These are phyloP conservation scores for Endocalyx cinctus DNA, from an alignment of 2,329 filamentous ascomycete genomes.

Conservation along the genomic window DNA sequence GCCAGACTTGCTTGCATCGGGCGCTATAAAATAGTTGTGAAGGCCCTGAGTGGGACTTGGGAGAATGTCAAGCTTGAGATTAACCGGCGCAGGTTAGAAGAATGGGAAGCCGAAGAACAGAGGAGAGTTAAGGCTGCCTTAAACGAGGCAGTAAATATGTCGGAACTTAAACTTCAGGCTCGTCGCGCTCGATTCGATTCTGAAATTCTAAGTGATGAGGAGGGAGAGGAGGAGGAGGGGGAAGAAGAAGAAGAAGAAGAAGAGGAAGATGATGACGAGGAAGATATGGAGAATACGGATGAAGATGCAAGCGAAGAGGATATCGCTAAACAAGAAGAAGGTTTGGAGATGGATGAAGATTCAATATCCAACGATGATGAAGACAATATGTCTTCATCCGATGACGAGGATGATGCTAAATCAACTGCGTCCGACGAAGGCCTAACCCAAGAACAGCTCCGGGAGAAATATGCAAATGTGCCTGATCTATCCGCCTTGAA, in stretches of 20 bases:
- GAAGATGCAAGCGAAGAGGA: constrained; percentile 31
- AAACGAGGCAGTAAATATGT: constrained; percentile 69
- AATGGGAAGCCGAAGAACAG: constrained; percentile 63
- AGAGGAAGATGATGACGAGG: constrained; percentile 42
- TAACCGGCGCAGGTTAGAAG: constrained; percentile 53
- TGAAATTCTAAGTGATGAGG: constrained; percentile 40
- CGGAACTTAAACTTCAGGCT: constrained; percentile 63
- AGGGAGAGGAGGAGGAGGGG: constrained; percentile 29
- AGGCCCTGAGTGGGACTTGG: constrained; percentile 52
- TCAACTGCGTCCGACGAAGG: constrained; percentile 55
- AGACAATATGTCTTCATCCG: constrained; percentile 59
- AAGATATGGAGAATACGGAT: constrained; percentile 33
- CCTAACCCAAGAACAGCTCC: constrained; percentile 65
- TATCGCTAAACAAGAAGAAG: constrained; percentile 28
- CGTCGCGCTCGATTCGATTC: constrained; percentile 51
- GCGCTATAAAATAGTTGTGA: constrained; percentile 69
- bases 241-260: constrained; percentile 43
- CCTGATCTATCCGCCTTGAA: constrained; percentile 39
- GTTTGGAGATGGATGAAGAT: constrained; percentile 27
- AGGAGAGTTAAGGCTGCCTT: constrained; percentile 62
- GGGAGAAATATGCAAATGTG: constrained; percentile 63
- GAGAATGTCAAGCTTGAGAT: constrained; percentile 60
- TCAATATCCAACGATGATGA: constrained; percentile 36
- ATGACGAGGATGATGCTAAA: constrained; percentile 55
- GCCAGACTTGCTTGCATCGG: constrained; percentile 61